These are phyloP conservation scores for Mortierella sp. DNA, from an alignment of 371 early-diverging fungal species.

Conservation along the genomic window DNA sequence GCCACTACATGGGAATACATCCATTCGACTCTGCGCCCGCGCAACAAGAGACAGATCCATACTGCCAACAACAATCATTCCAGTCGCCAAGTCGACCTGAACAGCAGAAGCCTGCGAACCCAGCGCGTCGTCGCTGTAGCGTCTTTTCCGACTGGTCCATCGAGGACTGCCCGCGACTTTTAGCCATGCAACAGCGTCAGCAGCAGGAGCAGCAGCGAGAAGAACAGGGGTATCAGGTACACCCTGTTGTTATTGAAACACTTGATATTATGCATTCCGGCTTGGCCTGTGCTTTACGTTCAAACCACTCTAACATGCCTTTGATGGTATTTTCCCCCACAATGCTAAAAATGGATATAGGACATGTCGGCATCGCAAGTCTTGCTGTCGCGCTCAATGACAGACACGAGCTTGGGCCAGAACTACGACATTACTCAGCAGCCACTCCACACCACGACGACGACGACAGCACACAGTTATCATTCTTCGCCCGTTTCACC, in stretches of 20 bases:
- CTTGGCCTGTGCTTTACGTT: too few species aligned
- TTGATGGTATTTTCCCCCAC: too few species aligned
- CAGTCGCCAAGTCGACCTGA: not conserved
- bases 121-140: slow-evolving; percentile 29
- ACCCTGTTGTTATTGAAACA: too few species aligned
- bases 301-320: too few species aligned
- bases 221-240: slow-evolving; percentile 9
- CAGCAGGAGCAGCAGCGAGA: slow-evolving; percentile 5
- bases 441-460: too few species aligned
- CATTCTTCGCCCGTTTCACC: not conserved
- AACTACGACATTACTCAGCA: too few species aligned
- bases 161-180: slow-evolving; percentile 31
- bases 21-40: not conserved
- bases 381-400: not conserved
- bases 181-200: slow-evolving; percentile 15
- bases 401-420: not conserved
- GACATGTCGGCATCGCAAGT: not conserved
- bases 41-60: not conserved
- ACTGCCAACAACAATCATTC: not conserved
- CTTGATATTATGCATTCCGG: too few species aligned
- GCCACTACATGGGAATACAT: not conserved
- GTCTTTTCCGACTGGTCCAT: slow-evolving; percentile 40
- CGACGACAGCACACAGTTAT: too few species aligned
- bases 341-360: not conserved
- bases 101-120: not conserved